These are phyloP conservation scores for Sarocladium kiliense DNA, from an alignment of 2,329 filamentous ascomycete species.

Conservation along the genomic window DNA sequence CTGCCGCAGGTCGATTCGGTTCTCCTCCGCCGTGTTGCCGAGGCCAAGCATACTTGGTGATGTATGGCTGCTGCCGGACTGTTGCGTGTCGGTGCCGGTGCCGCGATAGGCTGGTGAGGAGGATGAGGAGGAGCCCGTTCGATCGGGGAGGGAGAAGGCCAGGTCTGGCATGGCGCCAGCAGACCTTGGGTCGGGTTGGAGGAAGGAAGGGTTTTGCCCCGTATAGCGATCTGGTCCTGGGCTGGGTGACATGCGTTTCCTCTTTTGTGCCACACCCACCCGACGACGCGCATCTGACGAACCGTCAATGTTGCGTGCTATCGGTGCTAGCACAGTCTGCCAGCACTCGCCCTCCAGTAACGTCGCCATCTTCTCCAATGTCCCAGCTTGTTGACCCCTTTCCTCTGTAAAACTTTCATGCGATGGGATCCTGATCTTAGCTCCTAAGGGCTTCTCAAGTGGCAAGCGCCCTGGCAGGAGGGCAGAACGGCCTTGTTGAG, in stretches of 20 bases:
- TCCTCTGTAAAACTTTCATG: not conserved
- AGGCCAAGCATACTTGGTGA: slow-evolving; percentile 16
- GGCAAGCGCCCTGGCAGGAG: slow-evolving; percentile 41
- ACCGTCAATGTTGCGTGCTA: slow-evolving; percentile 25
- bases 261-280: slow-evolving; percentile 22
- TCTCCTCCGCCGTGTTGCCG: slow-evolving; percentile 32
- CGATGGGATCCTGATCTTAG: not conserved
- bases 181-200: not conserved
- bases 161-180: not conserved
- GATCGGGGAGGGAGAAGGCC: slow-evolving; percentile 8
- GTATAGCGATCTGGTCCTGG: slow-evolving; percentile 15
- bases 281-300: no score
- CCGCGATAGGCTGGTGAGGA: slow-evolving; percentile 7
- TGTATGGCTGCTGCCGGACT: slow-evolving; percentile 9
- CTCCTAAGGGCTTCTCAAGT: slow-evolving; percentile 22
- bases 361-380: slow-evolving; percentile 4
- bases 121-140: slow-evolving; percentile 10
- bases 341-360: slow-evolving; percentile 23
- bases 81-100: slow-evolving; percentile 1
- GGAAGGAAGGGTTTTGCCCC: not conserved
- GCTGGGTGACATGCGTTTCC: slow-evolving; percentile 24
- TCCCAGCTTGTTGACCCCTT: not conserved
- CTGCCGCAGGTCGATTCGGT: slow-evolving; percentile 25
- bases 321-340: slow-evolving; percentile 26
- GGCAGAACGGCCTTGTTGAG: not conserved